These are phyloP conservation scores for Corchorus capsularis DNA, from an alignment of 345 rosid species.

Conservation along the genomic window DNA sequence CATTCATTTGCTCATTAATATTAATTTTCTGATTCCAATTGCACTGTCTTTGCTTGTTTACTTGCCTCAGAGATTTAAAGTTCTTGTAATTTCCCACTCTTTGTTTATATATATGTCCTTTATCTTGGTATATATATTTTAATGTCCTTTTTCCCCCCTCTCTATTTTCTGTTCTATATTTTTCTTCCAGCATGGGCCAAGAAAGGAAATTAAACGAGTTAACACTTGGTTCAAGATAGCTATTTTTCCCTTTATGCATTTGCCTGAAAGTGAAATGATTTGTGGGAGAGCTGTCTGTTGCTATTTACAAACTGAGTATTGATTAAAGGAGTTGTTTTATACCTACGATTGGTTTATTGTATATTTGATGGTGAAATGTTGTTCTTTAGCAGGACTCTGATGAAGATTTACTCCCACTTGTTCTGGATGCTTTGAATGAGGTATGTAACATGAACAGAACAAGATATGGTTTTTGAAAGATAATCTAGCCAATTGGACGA, in stretches of 20 bases:
- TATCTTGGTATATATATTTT: neutral
- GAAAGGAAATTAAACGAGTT: constrained; percentile 9
- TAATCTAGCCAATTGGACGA: neutral
- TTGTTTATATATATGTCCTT: neutral
- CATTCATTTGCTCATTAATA: neutral
- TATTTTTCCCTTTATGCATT: constrained; percentile 11
- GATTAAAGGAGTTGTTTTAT: constrained; percentile 2
- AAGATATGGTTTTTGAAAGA: neutral
- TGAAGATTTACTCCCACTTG: constrained; percentile 79
- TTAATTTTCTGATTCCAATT: constrained; percentile 12
- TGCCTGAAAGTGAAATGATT: neutral
- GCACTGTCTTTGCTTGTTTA: neutral
- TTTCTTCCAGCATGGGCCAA: neutral
- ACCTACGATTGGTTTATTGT: neutral
- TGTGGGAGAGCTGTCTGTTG: neutral
- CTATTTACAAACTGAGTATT: neutral
- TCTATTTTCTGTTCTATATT: neutral
- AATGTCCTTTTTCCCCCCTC: neutral
- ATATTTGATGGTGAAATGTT: constrained; percentile 29
- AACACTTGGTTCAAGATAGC: neutral
- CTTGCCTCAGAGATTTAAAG: neutral
- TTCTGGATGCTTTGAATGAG: constrained; percentile 95
- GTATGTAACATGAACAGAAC: constrained; percentile 33
- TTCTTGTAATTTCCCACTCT: constrained; percentile 5
- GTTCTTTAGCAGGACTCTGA: constrained; percentile 68